Percentiles rank a stretch among this genome's conserved stretches.
Conservation (phyloP, 1,139 yeast genomes). For the Geotrichum fermentans region DNA sequence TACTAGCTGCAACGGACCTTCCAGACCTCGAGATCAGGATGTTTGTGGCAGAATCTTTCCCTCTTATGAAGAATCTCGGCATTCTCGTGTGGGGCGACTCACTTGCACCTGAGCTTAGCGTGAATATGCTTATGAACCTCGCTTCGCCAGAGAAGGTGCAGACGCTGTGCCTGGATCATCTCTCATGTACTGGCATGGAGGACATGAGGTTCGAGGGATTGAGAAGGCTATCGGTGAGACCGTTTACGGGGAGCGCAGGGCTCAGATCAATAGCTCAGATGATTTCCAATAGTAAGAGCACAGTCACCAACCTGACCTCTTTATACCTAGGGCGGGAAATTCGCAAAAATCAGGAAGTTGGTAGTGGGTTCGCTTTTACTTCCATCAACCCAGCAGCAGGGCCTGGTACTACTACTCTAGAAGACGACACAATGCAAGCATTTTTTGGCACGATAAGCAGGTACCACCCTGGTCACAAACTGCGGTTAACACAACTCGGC, state of each 20-base stretch:
- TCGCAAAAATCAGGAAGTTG: constrained; percentile 21
- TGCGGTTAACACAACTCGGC: constrained; percentile 22
- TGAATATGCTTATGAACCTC: constrained; percentile 22
- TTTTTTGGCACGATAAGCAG: constrained; percentile 23
- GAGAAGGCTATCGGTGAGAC: constrained; percentile 24
- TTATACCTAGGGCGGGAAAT: constrained; percentile 24
- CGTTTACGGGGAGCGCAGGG: constrained; percentile 17
- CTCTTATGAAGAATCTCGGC: constrained; percentile 22
- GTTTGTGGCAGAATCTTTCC: constrained; percentile 22
- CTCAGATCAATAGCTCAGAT: constrained; percentile 19
- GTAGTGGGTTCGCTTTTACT: constrained; percentile 29
- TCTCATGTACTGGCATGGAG: constrained; percentile 16
- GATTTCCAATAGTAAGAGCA: constrained; percentile 22
- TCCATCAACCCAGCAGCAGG: constrained; percentile 21
- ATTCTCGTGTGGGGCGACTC: constrained; percentile 26
- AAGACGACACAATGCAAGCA: constrained; percentile 19
- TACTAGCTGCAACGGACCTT: constrained; percentile 25
- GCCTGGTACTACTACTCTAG: not conserved
- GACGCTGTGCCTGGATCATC: constrained; percentile 21
- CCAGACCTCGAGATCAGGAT: constrained; percentile 27
- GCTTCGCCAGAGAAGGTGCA: constrained; percentile 18
- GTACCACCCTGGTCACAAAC: constrained; percentile 2
- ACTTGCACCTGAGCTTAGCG: constrained; percentile 24
- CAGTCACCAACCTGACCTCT: constrained; percentile 18
- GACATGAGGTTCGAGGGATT: constrained; percentile 21